A percentile compares a stretch with the other conserved stretches of the same genome.
phyloP scores from a whole-genome alignment of 768 basidiomycete species.

The Udeniomyces megalosporus region DNA sequence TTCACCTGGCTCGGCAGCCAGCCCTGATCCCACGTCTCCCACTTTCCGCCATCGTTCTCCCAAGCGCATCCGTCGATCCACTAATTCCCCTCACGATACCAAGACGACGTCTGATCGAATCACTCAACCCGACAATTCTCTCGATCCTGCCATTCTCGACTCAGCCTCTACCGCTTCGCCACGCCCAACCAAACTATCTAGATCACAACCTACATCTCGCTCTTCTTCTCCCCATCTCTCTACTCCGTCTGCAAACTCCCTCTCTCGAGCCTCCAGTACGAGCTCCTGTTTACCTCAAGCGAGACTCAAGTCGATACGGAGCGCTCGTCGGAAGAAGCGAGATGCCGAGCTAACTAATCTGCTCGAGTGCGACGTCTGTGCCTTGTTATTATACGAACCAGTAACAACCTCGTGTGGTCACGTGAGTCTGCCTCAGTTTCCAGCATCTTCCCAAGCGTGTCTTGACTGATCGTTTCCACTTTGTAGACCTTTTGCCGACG shows the following conservation, averaged over 20 bases:
- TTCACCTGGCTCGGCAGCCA: not conserved
- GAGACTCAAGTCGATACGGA: not conserved
- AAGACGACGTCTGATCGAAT: constrained; percentile 1
- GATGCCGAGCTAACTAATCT: constrained; percentile 38
- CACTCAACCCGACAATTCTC: not conserved
- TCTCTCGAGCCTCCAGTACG: constrained; percentile 7
- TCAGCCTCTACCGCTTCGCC: not conserved
- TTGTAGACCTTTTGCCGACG: constrained; percentile 70
- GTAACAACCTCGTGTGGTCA: constrained; percentile 92
- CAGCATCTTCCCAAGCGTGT: not conserved
- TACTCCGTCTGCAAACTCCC: constrained; percentile 23
- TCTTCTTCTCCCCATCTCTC: constrained; percentile 23
- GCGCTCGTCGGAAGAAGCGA: constrained; percentile 20
- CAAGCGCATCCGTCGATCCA: constrained; percentile 20
- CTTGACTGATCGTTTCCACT: constrained; percentile 1
- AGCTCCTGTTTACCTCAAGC: constrained; percentile 1
- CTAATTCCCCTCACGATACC: not conserved
- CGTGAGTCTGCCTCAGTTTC: constrained; percentile 31
- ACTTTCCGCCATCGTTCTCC: constrained; percentile 21
- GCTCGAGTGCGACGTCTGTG: constrained; percentile 83
- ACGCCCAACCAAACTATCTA: not conserved
- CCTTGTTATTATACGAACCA: constrained; percentile 63
- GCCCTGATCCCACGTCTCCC: constrained; percentile 34
- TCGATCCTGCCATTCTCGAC: constrained; percentile 21
- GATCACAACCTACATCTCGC: not conserved